Evolutionary conservation across 2,329 filamentous ascomycete genomes (phyloP).

Genomic region (Emergomyces africanus): DNA sequence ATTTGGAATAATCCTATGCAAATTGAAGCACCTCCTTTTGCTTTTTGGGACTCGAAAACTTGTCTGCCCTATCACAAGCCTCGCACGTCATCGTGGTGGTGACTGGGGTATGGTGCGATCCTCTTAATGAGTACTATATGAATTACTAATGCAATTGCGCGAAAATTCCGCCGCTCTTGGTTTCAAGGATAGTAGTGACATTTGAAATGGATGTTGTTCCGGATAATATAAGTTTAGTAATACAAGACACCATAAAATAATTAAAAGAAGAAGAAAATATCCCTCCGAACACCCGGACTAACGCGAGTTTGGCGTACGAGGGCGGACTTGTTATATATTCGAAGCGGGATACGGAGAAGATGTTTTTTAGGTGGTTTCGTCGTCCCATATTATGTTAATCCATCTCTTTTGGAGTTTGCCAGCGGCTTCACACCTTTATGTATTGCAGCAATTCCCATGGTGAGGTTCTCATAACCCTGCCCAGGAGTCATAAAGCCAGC

Average conservation of each 20-base stretch:
- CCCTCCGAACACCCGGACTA: neutral
- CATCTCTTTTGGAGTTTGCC: slow-evolving; percentile 2
- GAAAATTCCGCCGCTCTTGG: neutral
- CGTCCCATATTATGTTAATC: neutral
- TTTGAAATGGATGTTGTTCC: neutral
- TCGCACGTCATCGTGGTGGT: neutral
- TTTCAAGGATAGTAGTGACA: neutral
- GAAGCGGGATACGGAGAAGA: neutral
- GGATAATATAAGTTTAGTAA: neutral
- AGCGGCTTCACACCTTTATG: slow-evolving; percentile 86
- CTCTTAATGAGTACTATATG: too few relatives aligned
- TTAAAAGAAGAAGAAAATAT: neutral
- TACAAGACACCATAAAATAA: neutral
- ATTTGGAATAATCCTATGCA: neutral
- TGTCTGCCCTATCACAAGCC: neutral
- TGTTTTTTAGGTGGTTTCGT: neutral
- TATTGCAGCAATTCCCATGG: slow-evolving; percentile 83
- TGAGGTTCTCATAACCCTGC: slow-evolving; percentile 77
- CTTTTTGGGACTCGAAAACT: neutral
- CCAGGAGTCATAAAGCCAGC: slow-evolving; percentile 80
- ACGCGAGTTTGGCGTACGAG: neutral
- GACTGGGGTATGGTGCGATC: neutral
- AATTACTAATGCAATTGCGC: neutral
- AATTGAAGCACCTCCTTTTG: neutral
- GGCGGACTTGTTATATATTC: neutral